Evolutionary conservation across 306 rosid species (phyloP), one percentile per base, ranked within the genome.

Genomic region (Fagus sylvatica): DNA sequence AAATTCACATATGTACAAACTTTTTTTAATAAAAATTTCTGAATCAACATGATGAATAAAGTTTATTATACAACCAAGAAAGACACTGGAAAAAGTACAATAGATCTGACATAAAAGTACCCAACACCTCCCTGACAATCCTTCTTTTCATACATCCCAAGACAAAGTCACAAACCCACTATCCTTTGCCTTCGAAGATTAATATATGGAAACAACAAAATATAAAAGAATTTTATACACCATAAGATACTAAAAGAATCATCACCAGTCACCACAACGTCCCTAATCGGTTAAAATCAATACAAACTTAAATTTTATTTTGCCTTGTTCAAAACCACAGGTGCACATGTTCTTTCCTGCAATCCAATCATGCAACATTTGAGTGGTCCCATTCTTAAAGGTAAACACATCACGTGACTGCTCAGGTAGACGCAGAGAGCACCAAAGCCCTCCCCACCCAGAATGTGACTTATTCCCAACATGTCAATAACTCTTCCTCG

Each of bases 321-420:
- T 56, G 77, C 43, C 39, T 54, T 69, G 54, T 79, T 54, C 74
- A 62, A 80, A 83, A 79, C 88, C 77, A 82, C 84, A 80, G 66
- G 49, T 76, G 92, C 97, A 84, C 93, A 88, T 88, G 94, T 86
- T 84, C 79, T 81, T 75, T 80, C 89, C 88, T 83, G 86, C 87
- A 85, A 76, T 55, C 74, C 93, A 92, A 90, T 92, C 96, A 90
- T 84, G 77, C 80, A 86, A 79, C 53, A 81, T 83, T 87, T 71
- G 81, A 84, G 89, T 84, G 91, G 96, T 89, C 93, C 93, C 91
- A n/a, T 87, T 76, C 49, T 84, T 36, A 82, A 84, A 87, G 76
- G 84, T 49, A 78, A 90, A 87, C 91, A 87, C 82, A 82, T 74
- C 90, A 92, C 90, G 91, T 90, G 93, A 79, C 71, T 72, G 60